Evolutionary conservation across 169 alveolate species (phyloP), one percentile per base, ranked within the genome.

Genomic region (Eimeria praecox): DNA sequence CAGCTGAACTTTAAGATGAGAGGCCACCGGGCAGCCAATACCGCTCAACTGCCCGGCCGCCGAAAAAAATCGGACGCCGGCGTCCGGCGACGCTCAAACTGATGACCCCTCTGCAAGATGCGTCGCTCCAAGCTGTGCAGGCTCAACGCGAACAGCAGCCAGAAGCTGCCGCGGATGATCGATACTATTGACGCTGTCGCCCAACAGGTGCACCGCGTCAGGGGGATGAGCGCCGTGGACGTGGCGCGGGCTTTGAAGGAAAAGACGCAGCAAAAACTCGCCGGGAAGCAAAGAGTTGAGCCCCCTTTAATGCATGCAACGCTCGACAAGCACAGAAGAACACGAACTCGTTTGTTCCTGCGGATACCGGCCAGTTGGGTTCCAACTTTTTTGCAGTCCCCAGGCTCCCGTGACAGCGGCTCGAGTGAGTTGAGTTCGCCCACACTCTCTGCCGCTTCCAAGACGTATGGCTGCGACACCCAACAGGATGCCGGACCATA

Each of bases 261-360:
- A 87, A 87, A 87, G 93, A 87, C 93, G 93, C 93, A 62, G 82
- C 83, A 87, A 87, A 87, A 87, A 87, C 64, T 62, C 82, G 82
- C 78, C 93, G 46, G 93, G 80, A 87, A 62, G 71, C 82, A 62
- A 62, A 87, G 93, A 87, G 93, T 33, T 87, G 62, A 30, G 18
- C 93, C 93, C 64, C 83, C 93, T 62, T 59, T 33, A 27, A 62
- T 20, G 22, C 93, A 62, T 35, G 52, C 93, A 59, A 49, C 35
- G 40, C 93, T 87, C 71, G 62, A 49, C 46, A 40, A 35, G 64
- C 93, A 87, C 93, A 62, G 93, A 87, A 87, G 93, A 87, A 87
- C 59, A 87, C 78, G 66, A 62, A 87, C 80, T 62, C 62, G 93
- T 38, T 87, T 87, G 93, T 87, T 87, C 93, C 93, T 87, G 78